Evolutionary conservation across 2,329 filamentous ascomycete genomes (phyloP).

Genomic region (Ophiostoma himal-ulmi): DNA sequence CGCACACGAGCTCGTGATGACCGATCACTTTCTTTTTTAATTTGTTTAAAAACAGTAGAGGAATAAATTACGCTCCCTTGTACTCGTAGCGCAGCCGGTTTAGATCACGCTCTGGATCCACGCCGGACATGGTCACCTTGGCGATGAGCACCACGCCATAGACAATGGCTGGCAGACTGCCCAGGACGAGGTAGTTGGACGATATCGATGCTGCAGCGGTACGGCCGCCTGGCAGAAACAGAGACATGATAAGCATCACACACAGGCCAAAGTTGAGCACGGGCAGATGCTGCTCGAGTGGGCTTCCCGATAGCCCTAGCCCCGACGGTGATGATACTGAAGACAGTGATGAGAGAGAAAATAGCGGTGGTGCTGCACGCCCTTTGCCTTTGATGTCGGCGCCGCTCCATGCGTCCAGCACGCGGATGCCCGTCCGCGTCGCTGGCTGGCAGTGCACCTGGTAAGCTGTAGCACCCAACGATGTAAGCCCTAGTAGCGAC

Average conservation of each 20-base stretch:
- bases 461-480: conserved; percentile 57
- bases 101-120: conserved; percentile 63
- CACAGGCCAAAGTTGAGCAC: conserved; percentile 56
- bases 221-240: conserved; percentile 32
- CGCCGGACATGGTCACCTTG: conserved; percentile 60
- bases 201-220: conserved; percentile 26
- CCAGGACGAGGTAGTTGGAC: conserved; percentile 34
- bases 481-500: conserved; percentile 55
- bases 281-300: conserved; percentile 55
- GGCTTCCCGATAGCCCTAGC: conserved; percentile 27
- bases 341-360: neutral
- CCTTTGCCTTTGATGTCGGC: conserved; percentile 28
- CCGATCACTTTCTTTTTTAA: neutral
- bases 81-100: conserved; percentile 57
- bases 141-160: conserved; percentile 56
- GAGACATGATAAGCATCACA: conserved; percentile 44
- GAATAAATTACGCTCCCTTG: conserved; percentile 52
- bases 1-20: neutral
- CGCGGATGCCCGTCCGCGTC: conserved; percentile 46
- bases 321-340: neutral
- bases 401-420: conserved; percentile 43
- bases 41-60: neutral
- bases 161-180: conserved; percentile 51
- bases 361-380: conserved; percentile 1
- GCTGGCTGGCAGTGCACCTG: conserved; percentile 53